Conservation (phyloP, 1,139 yeast species). For the Debaryomycetaceae sp. region DNA sequence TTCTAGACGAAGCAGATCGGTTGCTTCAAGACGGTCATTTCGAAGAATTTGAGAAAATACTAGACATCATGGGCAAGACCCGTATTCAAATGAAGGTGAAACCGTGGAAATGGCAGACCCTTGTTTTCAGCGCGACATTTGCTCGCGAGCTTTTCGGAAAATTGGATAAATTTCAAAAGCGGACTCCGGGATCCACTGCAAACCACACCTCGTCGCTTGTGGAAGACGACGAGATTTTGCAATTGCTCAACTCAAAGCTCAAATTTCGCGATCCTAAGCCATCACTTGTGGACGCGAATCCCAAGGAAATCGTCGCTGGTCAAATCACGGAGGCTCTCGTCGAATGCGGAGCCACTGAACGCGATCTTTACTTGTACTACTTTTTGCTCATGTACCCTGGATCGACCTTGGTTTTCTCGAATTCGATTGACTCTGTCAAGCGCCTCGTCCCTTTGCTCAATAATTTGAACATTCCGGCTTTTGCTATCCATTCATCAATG, state of each 20-base stretch:
- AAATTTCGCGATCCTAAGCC: constrained; percentile 52
- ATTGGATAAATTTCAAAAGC: constrained; percentile 33
- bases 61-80: constrained; percentile 43
- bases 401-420: constrained; percentile 82
- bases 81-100: constrained; percentile 16
- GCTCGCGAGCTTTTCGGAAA: constrained; percentile 74
- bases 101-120: constrained; percentile 69
- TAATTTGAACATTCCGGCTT: constrained; percentile 60
- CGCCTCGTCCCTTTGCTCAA: constrained; percentile 68
- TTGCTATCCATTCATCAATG: constrained; percentile 89
- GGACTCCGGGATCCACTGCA: constrained; percentile 12
- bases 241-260: constrained; percentile 45
- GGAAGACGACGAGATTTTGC: constrained; percentile 44
- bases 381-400: constrained; percentile 84
- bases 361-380: constrained; percentile 85
- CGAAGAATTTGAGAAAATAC: constrained; percentile 77
- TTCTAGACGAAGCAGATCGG: constrained; percentile 96
- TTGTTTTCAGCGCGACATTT: constrained; percentile 92
- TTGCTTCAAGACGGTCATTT: constrained; percentile 93
- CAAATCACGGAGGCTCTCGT: constrained; percentile 76
- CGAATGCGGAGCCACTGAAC: constrained; percentile 84
- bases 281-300: constrained; percentile 71
- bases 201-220: constrained; percentile 26
- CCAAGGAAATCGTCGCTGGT: constrained; percentile 68
- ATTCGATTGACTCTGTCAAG: constrained; percentile 88